Percentiles rank a stretch among this genome's conserved stretches.
These are phyloP conservation scores for Aureoboletus auriporus DNA, from an alignment of 768 basidiomycete species.

Conservation along the genomic window DNA sequence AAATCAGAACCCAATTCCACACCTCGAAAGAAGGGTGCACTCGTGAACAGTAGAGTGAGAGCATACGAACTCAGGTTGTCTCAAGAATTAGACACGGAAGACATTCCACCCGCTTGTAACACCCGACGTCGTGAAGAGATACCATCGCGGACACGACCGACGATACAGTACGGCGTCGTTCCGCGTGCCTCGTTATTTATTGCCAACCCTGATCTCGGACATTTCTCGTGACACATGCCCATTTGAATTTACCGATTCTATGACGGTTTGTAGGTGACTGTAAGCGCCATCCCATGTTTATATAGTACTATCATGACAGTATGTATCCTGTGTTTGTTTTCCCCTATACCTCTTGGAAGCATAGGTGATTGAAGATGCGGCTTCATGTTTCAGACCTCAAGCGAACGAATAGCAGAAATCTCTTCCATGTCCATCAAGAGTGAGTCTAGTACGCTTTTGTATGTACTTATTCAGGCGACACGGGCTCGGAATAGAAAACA, in stretches of 20 bases:
- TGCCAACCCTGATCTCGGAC: slow-evolving; percentile 53
- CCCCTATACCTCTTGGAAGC: no score
- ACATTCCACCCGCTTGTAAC: slow-evolving; percentile 32
- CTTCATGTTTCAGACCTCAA: not conserved
- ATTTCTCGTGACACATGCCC: slow-evolving; percentile 10
- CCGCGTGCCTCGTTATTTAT: slow-evolving; percentile 63
- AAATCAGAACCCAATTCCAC: not conserved
- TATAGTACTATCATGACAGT: not conserved
- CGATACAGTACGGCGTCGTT: slow-evolving; percentile 62
- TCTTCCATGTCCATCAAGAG: not conserved
- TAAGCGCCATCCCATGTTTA: slow-evolving; percentile 6
- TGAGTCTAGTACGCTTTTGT: no score
- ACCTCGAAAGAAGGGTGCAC: slow-evolving; percentile 7
- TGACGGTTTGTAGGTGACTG: not conserved
- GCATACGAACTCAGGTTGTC: slow-evolving; percentile 59
- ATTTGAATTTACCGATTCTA: slow-evolving; percentile 3
- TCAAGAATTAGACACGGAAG: slow-evolving; percentile 44
- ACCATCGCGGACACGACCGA: slow-evolving; percentile 35
- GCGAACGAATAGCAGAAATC: not conserved
- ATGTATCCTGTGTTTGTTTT: not conserved
- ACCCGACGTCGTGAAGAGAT: slow-evolving; percentile 42
- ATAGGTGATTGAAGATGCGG: no score
- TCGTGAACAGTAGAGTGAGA: slow-evolving; percentile 50
- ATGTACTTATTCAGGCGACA: no score
- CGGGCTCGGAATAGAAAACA: no score